Evolutionary conservation across 192 early-diverging fungal species (phyloP), one percentile per base, ranked within the genome.

Genomic region (Coemansia sp.): DNA sequence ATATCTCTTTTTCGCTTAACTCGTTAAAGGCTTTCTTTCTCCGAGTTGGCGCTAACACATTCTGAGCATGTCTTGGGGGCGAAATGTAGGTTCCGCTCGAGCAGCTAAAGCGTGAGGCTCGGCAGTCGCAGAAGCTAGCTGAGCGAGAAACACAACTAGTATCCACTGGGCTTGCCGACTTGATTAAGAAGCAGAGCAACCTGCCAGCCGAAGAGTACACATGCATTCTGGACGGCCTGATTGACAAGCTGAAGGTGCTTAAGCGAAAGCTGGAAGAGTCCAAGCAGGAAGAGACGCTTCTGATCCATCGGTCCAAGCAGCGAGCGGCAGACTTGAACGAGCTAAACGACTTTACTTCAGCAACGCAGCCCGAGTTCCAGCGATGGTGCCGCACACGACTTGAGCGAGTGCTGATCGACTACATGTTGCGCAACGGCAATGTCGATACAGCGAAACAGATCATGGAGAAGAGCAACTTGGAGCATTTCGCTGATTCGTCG

Each of bases 391-490:
- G 92, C 49, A 88, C 88, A 6, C 89, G 96, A 11, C 78, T 99
- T 27, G 90, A 97, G 78, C 88, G 96, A 16, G 86, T 98, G 31
- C 79, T 99, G 66, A 92, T 95, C 2, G 98, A 99, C 76, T 99
- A 97, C 77, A 89, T 99, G 91, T 85, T 98, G 29, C 86, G 98
- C 65, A 90, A 91, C 31, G 96, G 96, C 8, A 92, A 90, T 57
- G 87, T 86, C 29, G 80, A 90, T 2, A 90, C 96, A 11, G 96
- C 98, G 2, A 75, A 86, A 39, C 76, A 75, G 64, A 76, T 98
- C 49, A 87, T 90, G 10, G 82, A 76, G 22, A 80, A 58, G 41
- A 33, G 73, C 63, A 36, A 62, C 36, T 44, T 80, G 36, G 83
- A 75, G 66, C 83, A 91, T 39, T 87, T 96, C 68, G 94, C 95